Conservation (phyloP, 441 rosid species). For the Biscutella laevigata region DNA sequence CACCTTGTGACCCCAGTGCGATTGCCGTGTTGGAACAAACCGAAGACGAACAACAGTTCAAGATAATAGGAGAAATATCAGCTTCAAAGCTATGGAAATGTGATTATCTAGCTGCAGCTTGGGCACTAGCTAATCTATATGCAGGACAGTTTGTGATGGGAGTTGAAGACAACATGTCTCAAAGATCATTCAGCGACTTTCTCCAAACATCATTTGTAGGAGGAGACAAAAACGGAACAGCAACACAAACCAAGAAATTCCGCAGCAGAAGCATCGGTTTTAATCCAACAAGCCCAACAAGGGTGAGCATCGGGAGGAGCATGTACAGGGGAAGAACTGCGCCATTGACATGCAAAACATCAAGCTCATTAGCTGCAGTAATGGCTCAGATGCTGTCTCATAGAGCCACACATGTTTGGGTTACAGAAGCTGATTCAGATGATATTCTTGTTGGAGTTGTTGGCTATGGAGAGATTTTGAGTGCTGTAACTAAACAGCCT, state of each 20-base stretch:
- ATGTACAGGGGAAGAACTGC: constrained; percentile 90
- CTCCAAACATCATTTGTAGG: constrained; percentile 34
- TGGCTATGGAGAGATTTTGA: constrained; percentile 71
- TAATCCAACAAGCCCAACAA: constrained; percentile 44
- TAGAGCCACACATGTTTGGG: constrained; percentile 93
- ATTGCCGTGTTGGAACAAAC: constrained; percentile 63
- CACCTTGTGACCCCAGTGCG: constrained; percentile 62
- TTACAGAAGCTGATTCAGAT: constrained; percentile 61
- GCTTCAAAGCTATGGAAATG: constrained; percentile 90
- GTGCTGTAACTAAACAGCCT: constrained; percentile 63
- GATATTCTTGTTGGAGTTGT: constrained; percentile 81
- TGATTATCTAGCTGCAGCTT: constrained; percentile 80
- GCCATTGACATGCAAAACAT: constrained; percentile 70
- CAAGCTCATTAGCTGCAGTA: constrained; percentile 84
- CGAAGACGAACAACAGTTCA: constrained; percentile 40
- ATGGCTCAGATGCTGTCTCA: constrained; percentile 98
- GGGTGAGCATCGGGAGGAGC: constrained; percentile 54
- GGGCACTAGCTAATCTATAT: constrained; percentile 83
- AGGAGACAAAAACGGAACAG: constrained; percentile 18
- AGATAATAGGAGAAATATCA: constrained; percentile 84
- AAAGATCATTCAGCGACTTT: constrained; percentile 49
- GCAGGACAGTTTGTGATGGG: constrained; percentile 94
- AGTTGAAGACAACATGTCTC: constrained; percentile 61
- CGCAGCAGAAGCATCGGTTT: constrained; percentile 85
- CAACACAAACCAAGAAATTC: constrained; percentile 50